phyloP scores from a whole-genome alignment of 345 rosid genomes.

The Hibiscus tridactylites region DNA sequence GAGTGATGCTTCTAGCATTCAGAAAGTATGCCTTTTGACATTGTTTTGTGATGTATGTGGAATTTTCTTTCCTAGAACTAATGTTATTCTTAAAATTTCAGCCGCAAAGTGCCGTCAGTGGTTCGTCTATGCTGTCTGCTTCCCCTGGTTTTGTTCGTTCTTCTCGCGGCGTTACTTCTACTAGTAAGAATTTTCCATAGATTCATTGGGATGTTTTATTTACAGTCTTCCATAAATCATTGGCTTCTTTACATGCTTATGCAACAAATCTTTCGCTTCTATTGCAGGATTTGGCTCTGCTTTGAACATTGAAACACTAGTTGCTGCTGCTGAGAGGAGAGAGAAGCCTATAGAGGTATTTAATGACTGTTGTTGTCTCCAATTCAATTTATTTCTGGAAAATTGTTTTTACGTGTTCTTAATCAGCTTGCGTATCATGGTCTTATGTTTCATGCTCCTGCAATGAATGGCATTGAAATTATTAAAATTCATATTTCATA shows the following conservation, averaged over 20 bases:
- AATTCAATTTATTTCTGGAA: not conserved
- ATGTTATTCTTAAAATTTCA: constrained; percentile 9
- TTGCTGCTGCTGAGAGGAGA: constrained; percentile 95
- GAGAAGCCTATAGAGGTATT: constrained; percentile 81
- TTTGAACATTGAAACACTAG: constrained; percentile 88
- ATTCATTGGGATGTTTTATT: not conserved
- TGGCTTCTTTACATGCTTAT: constrained; percentile 1
- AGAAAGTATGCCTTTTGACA: constrained; percentile 35
- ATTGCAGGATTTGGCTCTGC: constrained; percentile 91
- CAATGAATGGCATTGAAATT: not conserved
- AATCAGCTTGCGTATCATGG: not conserved
- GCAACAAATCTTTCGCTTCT: not conserved
- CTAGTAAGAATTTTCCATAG: constrained; percentile 41
- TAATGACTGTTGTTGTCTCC: not conserved
- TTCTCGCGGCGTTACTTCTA: constrained; percentile 57
- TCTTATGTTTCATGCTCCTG: not conserved
- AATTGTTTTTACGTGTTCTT: not conserved
- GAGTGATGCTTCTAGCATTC: constrained; percentile 44
- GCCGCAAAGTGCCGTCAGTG: constrained; percentile 36
- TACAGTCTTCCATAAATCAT: constrained; percentile 5
- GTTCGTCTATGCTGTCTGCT: constrained; percentile 39
- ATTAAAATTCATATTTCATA: not conserved
- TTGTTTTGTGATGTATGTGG: not conserved
- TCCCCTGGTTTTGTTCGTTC: constrained; percentile 60
- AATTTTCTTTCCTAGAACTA: not conserved